Conservation (phyloP, 2,329 filamentous ascomycete species). For the Verticillium tricorpus region DNA sequence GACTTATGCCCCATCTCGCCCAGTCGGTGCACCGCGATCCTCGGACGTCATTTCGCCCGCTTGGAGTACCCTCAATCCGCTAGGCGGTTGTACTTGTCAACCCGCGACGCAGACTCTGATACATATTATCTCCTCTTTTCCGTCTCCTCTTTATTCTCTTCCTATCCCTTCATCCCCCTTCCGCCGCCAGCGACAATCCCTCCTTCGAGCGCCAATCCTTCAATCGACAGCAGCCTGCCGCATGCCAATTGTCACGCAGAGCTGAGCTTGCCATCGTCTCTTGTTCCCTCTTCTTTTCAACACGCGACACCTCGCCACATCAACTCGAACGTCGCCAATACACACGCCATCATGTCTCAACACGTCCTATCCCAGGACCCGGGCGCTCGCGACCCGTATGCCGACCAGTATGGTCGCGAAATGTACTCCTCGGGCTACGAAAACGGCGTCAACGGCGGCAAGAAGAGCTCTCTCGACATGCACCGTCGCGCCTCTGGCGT, state of each 20-base stretch:
- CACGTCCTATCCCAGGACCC: conserved; percentile 13
- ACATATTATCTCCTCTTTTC: not conserved
- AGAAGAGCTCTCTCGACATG: conserved; percentile 1
- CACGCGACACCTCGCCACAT: not conserved
- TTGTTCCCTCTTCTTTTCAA: not conserved
- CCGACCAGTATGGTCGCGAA: not conserved
- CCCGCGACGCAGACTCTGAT: not conserved
- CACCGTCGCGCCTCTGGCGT: conserved; percentile 11
- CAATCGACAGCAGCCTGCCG: not conserved
- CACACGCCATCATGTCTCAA: not conserved
- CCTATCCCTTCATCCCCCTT: not conserved
- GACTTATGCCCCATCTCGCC: conserved; percentile 1
- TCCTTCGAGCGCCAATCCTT: not conserved
- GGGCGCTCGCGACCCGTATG: conserved; percentile 5
- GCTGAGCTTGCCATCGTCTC: not conserved
- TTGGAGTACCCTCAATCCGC: not conserved
- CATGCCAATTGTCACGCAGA: not conserved
- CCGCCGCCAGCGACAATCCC: not conserved
- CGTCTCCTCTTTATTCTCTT: not conserved
- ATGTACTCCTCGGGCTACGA: conserved; percentile 1
- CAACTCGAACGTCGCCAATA: not conserved
- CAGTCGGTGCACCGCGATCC: conserved; percentile 1
- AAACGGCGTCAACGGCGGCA: conserved; percentile 1
- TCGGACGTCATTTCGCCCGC: conserved; percentile 2
- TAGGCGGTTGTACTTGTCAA: not conserved